A percentile compares a stretch with the other conserved stretches of the same genome.
Evolutionary conservation across 495 filamentous ascomycete species (phyloP).

Genomic region (Tuber indicum): DNA sequence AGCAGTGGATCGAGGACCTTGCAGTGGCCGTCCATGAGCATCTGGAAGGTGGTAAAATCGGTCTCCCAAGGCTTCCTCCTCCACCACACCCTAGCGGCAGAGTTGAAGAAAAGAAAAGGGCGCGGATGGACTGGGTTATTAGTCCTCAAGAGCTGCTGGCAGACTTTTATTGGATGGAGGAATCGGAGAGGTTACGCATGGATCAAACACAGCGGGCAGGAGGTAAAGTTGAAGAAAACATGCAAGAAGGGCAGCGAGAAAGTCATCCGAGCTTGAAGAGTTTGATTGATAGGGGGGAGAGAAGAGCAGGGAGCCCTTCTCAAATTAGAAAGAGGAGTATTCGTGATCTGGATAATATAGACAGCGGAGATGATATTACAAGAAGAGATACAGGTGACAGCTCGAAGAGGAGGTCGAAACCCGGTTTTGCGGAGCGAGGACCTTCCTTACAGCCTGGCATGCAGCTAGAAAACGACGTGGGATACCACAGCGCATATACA

Average conservation of each 20-base stretch:
- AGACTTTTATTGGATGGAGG: slow-evolving; percentile 42
- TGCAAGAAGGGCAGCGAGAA: slow-evolving; percentile 11
- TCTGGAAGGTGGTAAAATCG: slow-evolving; percentile 1
- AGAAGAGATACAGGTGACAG: slow-evolving; percentile 12
- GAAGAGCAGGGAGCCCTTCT: slow-evolving; percentile 20
- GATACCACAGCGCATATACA: slow-evolving; percentile 13
- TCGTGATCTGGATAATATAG: slow-evolving; percentile 10
- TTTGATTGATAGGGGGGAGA: slow-evolving; percentile 28
- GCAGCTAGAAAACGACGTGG: slow-evolving; percentile 18
- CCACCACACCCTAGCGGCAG: slow-evolving; percentile 26
- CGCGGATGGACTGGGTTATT: slow-evolving; percentile 39
- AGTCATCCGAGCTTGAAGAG: slow-evolving; percentile 28
- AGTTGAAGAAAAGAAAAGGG: slow-evolving; percentile 34
- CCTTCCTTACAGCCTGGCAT: slow-evolving; percentile 10
- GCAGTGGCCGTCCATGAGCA: slow-evolving; percentile 23
- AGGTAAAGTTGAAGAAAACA: slow-evolving; percentile 15
- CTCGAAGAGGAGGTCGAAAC: slow-evolving; percentile 14
- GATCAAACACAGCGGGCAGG: slow-evolving; percentile 12
- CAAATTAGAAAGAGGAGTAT: slow-evolving; percentile 28
- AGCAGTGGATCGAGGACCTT: slow-evolving; percentile 39
- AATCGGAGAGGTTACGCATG: slow-evolving; percentile 16
- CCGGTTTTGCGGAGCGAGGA: slow-evolving; percentile 12
- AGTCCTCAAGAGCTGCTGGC: slow-evolving; percentile 38
- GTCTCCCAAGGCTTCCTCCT: slow-evolving; percentile 24
- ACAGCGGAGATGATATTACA: slow-evolving; percentile 7